Evolutionary conservation across 345 rosid species (phyloP).

Genomic region (Citrus cavaleriei): DNA sequence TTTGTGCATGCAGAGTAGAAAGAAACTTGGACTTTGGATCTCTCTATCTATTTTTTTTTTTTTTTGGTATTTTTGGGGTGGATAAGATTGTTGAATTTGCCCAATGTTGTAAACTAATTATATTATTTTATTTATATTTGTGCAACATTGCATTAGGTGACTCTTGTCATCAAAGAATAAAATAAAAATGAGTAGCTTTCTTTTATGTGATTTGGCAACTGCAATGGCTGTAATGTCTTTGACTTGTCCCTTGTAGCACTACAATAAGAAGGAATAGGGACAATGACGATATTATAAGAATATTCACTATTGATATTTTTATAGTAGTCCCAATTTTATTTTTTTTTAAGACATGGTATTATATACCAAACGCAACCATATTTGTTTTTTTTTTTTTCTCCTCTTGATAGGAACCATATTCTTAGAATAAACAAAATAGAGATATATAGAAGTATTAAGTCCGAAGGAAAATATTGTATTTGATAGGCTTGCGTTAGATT

Average conservation of each 20-base stretch:
- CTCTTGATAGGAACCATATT: no score
- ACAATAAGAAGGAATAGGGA: background rate
- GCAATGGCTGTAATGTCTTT: background rate
- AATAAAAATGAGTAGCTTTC: background rate
- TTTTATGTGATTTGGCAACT: background rate
- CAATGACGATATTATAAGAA: no score
- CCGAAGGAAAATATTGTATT: no score
- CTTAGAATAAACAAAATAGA: background rate
- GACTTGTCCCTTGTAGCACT: background rate
- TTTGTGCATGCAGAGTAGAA: background rate
- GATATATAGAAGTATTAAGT: no score
- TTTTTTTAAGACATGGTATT: no score
- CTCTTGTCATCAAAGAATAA: background rate
- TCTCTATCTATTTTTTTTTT: no score
- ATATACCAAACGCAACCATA: no score
- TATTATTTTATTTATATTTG: background rate
- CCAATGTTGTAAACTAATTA: background rate
- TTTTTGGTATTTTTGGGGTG: background rate
- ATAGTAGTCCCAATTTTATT: no score
- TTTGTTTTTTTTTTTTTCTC: no score
- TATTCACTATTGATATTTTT: no score
- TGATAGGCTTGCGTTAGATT: no score
- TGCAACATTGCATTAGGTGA: background rate
- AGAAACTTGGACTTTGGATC: background rate
- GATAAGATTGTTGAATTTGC: background rate